A percentile compares a stretch with the other conserved stretches of the same genome.
Evolutionary conservation across 331 rosid genomes (phyloP).

Genomic region (Phaseolus coccineus): DNA sequence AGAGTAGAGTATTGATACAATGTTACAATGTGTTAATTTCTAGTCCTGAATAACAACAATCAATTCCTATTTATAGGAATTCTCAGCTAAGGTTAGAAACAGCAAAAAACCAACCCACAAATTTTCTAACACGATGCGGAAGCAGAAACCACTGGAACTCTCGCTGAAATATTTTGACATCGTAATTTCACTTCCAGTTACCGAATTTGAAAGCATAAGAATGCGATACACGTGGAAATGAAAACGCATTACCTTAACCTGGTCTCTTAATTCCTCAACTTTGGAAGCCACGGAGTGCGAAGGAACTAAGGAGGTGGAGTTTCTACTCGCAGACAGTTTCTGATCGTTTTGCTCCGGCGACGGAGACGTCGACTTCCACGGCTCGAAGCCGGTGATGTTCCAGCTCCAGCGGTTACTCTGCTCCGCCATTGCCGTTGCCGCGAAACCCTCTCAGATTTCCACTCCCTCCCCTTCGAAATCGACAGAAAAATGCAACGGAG

Average conservation of each 20-base stretch:
- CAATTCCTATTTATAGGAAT: no score
- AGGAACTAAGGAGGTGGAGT: conserved; percentile 63
- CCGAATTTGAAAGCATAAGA: background rate
- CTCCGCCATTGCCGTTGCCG: conserved; percentile 67
- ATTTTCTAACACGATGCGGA: background rate
- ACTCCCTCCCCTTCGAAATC: conserved; percentile 10
- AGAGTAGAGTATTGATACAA: no score
- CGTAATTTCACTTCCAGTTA: conserved; percentile 1
- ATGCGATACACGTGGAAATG: conserved; percentile 9
- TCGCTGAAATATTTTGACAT: conserved; percentile 30
- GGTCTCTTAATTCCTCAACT: conserved; percentile 69
- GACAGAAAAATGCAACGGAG: background rate
- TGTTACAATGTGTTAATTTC: no score
- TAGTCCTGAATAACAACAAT: no score
- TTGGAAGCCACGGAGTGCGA: conserved; percentile 61
- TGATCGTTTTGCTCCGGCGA: conserved; percentile 54
- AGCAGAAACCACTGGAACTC: conserved; percentile 29
- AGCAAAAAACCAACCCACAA: no score
- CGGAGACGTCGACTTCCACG: conserved; percentile 62
- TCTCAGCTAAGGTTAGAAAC: no score
- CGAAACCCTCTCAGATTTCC: conserved; percentile 39
- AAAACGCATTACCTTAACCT: conserved; percentile 67
- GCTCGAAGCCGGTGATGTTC: conserved; percentile 80
- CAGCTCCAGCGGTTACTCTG: conserved; percentile 84
- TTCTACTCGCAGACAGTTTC: conserved; percentile 52